phyloP scores from a whole-genome alignment of 768 basidiomycete genomes.

The Cyclocybe aegerita region DNA sequence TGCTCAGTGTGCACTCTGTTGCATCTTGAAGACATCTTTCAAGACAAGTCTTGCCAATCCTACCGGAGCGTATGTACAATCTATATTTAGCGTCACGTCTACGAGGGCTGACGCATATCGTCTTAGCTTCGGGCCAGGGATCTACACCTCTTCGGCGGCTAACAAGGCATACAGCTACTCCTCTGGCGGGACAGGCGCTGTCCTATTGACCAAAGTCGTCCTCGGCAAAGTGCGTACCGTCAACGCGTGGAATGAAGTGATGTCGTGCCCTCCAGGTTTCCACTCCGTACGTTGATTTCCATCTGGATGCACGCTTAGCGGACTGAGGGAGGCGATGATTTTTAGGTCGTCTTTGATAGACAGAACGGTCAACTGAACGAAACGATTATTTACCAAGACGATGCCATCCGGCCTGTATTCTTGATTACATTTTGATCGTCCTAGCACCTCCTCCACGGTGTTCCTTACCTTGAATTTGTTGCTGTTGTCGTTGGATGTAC shows the following conservation, averaged over 20 bases:
- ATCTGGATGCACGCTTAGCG: background rate
- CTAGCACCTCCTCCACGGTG: no score
- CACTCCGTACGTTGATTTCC: conserved; percentile 10
- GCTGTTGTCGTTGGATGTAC: no score
- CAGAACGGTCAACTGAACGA: conserved; percentile 13
- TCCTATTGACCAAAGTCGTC: conserved; percentile 12
- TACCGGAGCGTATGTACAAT: conserved; percentile 6
- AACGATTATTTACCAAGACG: conserved; percentile 18
- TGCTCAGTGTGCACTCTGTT: conserved; percentile 9
- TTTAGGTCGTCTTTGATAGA: conserved; percentile 15
- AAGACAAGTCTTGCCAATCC: conserved; percentile 8
- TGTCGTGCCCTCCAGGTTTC: conserved; percentile 8
- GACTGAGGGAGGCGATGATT: background rate
- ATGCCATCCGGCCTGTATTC: conserved; percentile 18
- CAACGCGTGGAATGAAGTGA: conserved; percentile 6
- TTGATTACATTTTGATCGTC: conserved; percentile 2
- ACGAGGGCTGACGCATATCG: background rate
- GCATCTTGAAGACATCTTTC: conserved; percentile 15
- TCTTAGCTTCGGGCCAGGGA: conserved; percentile 14
- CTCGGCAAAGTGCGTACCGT: conserved; percentile 11
- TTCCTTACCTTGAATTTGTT: no score
- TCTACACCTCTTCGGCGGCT: conserved; percentile 15
- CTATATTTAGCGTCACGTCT: background rate
- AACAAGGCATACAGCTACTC: conserved; percentile 15
- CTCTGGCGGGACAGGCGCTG: conserved; percentile 5